Percentiles rank a stretch among this genome's conserved stretches.
These are phyloP conservation scores for Triticum dicoccoides DNA, from an alignment of 176 grass and related monocot species.

Conservation along the genomic window DNA sequence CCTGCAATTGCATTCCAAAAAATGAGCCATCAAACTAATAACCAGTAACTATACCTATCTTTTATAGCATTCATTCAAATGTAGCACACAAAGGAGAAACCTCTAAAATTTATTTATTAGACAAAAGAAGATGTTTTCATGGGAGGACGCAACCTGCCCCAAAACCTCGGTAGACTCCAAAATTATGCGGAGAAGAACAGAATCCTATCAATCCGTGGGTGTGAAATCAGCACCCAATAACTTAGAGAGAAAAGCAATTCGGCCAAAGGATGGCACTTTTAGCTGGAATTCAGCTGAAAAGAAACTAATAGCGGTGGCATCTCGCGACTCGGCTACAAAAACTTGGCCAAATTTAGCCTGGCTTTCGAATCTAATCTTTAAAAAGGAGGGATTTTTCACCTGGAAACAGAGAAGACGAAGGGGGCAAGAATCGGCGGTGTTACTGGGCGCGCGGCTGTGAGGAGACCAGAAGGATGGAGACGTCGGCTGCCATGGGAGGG, in stretches of 20 bases:
- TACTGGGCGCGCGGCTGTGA: background rate
- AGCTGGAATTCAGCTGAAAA: background rate
- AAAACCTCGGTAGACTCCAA: background rate
- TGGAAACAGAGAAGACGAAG: background rate
- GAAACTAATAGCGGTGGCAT: background rate
- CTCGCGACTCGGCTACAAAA: background rate
- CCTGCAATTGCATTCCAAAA: conserved; percentile 3
- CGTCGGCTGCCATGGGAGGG: conserved; percentile 63
- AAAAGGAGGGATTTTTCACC: background rate
- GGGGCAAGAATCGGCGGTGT: background rate
- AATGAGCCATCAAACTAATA: background rate
- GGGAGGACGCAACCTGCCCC: background rate
- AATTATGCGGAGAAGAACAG: background rate
- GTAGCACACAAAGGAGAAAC: background rate
- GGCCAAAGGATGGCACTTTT: background rate
- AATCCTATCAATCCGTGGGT: background rate
- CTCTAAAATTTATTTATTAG: background rate
- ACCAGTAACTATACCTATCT: background rate
- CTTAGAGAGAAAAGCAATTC: background rate
- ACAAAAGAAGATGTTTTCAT: background rate
- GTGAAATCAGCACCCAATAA: background rate
- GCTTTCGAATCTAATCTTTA: background rate
- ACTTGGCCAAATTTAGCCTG: background rate
- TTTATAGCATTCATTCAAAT: background rate
- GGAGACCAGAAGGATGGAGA: conserved; percentile 42